Evolutionary conservation across 2,329 filamentous ascomycete species (phyloP).

Genomic region (Fonsecaea monophora): DNA sequence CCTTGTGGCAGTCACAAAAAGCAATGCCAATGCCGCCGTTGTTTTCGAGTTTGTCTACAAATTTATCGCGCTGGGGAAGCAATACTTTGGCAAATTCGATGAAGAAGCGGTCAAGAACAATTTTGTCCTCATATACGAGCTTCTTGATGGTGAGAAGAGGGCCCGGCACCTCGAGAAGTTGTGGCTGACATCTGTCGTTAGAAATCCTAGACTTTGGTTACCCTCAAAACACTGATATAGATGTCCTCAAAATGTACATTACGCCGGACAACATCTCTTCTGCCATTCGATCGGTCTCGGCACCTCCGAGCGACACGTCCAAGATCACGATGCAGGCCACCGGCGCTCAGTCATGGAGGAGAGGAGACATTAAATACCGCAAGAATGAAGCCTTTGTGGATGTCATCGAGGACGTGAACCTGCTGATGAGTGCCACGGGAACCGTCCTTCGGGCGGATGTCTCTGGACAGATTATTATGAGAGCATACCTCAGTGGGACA

Average conservation of each 20-base stretch:
- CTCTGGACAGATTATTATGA: constrained; percentile 97
- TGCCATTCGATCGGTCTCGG: constrained; percentile 53
- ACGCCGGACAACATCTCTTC: constrained; percentile 98
- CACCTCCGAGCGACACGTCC: constrained; percentile 77
- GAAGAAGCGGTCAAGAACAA: constrained; percentile 99
- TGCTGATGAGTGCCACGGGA: constrained; percentile 97
- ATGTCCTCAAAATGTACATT: constrained; percentile 99
- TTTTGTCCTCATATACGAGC: constrained; percentile 97
- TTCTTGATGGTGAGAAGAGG: constrained; percentile 75
- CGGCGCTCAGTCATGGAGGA: constrained; percentile 93
- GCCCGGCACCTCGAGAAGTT: neutral
- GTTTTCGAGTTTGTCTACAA: constrained; percentile 98
- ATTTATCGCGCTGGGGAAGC: constrained; percentile 84
- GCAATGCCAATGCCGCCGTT: constrained; percentile 96
- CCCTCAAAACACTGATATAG: constrained; percentile 97
- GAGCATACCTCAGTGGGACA: constrained; percentile 92
- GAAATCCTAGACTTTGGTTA: constrained; percentile 99
- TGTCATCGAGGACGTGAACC: constrained; percentile 98
- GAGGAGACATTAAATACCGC: constrained; percentile 96
- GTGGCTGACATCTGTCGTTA: constrained; percentile 46
- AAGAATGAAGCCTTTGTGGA: constrained; percentile 99
- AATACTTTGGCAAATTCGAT: constrained; percentile 98
- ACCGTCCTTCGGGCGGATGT: constrained; percentile 95
- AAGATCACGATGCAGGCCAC: constrained; percentile 99
- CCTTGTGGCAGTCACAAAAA: constrained; percentile 95